A percentile compares a stretch with the other conserved stretches of the same genome.
phyloP scores from a whole-genome alignment of 176 grass and related monocot species.

The Chrysopogon serrulatus region DNA sequence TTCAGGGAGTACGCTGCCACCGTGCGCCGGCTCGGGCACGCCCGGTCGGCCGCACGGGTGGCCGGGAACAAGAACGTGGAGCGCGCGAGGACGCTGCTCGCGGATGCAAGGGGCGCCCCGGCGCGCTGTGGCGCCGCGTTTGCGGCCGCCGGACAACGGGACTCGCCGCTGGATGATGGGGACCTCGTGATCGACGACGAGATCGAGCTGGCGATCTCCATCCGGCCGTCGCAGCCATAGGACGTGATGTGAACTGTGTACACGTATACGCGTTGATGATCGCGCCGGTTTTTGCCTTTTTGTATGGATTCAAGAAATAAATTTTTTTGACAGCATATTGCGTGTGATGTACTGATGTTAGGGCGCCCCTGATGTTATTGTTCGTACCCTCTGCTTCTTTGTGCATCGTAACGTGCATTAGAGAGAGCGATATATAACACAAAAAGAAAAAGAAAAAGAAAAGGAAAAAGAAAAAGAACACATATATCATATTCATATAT shows the following conservation, averaged over 20 bases:
- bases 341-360: neutral
- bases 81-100: conserved; percentile 15
- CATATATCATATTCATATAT: neutral
- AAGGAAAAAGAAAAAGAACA: neutral
- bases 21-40: conserved; percentile 23
- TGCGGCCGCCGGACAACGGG: neutral
- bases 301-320: neutral
- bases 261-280: too few species aligned
- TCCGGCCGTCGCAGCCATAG: neutral
- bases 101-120: neutral
- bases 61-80: neutral
- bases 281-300: neutral
- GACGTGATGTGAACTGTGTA: neutral
- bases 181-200: neutral
- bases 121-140: conserved; percentile 28
- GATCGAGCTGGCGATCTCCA: neutral
- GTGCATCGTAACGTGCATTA: neutral
- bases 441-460: neutral
- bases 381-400: too few species aligned
- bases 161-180: neutral
- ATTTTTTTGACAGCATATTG: neutral
- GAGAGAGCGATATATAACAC: neutral
- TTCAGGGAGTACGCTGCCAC: conserved; percentile 8
- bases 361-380: too few species aligned
- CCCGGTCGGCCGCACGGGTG: neutral